Percentiles rank a stretch among this genome's conserved stretches.
Evolutionary conservation across 805 yeast genomes (phyloP).

Genomic region (Naumovozyma baii): DNA sequence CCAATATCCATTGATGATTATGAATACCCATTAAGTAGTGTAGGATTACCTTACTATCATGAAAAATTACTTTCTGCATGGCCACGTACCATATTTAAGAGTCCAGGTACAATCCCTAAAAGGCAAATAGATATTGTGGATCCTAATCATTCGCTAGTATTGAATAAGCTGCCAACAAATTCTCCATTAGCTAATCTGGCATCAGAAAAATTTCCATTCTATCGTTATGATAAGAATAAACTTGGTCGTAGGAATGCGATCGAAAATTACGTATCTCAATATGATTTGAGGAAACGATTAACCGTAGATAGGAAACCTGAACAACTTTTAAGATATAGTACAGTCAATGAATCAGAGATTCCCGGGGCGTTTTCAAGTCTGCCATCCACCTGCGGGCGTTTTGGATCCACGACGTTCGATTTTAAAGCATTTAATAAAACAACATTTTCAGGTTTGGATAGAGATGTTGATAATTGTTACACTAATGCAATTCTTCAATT

Average conservation of each 20-base stretch:
- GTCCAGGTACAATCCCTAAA: constrained; percentile 49
- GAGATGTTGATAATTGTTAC: constrained; percentile 69
- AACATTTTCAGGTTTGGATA: constrained; percentile 72
- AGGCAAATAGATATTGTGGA: constrained; percentile 36
- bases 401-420: constrained; percentile 92
- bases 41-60: constrained; percentile 84
- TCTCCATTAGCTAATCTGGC: constrained; percentile 3
- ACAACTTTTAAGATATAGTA: constrained; percentile 16
- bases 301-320: constrained; percentile 9
- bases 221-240: constrained; percentile 46
- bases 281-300: constrained; percentile 20
- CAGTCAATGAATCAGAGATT: constrained; percentile 32
- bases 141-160: background rate
- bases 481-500: constrained; percentile 73
- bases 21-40: constrained; percentile 48
- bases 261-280: constrained; percentile 34
- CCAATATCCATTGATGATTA: constrained; percentile 34
- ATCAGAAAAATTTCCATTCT: constrained; percentile 34
- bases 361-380: constrained; percentile 72
- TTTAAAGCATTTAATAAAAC: constrained; percentile 77
- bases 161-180: background rate
- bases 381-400: constrained; percentile 72
- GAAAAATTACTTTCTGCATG: constrained; percentile 71
- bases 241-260: constrained; percentile 49
- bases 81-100: constrained; percentile 56